Evolutionary conservation across 192 early-diverging fungal species (phyloP).

Genomic region (Pilobolus umbonatus): DNA sequence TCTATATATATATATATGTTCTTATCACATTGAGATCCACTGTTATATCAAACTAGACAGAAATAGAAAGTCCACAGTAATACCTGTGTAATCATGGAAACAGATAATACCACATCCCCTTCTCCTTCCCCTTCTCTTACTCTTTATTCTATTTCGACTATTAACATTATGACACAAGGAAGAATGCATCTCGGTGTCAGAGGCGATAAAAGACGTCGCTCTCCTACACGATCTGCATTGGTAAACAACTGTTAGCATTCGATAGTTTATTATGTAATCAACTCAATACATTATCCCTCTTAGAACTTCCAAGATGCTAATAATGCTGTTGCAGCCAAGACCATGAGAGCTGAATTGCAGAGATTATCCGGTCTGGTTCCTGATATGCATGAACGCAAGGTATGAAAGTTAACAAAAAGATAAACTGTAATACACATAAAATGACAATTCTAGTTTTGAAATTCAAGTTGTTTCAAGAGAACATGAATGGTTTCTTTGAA

Average conservation of each 20-base stretch:
- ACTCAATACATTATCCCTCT: neutral
- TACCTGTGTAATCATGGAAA: neutral
- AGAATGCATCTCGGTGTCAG: slow-evolving; percentile 3
- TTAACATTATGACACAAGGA: neutral
- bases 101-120: neutral
- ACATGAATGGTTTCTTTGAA: slow-evolving; percentile 83
- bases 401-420: slow-evolving; percentile 11
- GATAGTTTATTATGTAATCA: neutral
- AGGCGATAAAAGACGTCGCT: slow-evolving; percentile 40
- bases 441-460: neutral
- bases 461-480: slow-evolving; percentile 24
- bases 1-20: neutral
- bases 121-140: neutral
- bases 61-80: no score
- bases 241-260: slow-evolving; percentile 31
- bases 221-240: slow-evolving; percentile 49
- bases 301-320: slow-evolving; percentile 57
- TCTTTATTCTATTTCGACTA: slow-evolving; percentile 1
- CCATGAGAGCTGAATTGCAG: slow-evolving; percentile 74
- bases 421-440: neutral
- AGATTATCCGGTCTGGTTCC: slow-evolving; percentile 51
- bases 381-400: slow-evolving; percentile 56
- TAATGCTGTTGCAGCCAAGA: slow-evolving; percentile 57
- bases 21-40: no score
- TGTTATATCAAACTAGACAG: no score